Conservation (phyloP, 225 moss, liverwort and hornwort genomes). For the Bryoerythrophyllum caledonicum region DNA sequence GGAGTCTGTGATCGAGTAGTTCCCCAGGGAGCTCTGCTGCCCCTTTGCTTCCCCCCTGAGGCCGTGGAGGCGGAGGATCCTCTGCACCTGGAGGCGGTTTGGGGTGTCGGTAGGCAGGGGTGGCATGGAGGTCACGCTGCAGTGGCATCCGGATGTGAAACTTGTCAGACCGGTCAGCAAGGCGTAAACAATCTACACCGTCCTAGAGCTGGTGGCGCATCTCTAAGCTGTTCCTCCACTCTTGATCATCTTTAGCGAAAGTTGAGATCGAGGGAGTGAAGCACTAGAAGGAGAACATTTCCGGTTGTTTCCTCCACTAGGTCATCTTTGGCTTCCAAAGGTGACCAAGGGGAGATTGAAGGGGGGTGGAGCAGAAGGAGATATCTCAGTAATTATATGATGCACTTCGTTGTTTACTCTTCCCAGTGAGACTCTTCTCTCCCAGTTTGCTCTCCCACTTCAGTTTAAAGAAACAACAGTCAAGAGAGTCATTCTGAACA, state of each 20-base stretch:
- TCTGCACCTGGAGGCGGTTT: conserved; percentile 21
- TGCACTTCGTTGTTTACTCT: background rate
- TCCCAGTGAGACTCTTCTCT: background rate
- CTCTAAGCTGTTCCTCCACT: no score
- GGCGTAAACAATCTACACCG: no score
- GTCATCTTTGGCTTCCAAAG: no score
- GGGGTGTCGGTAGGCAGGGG: background rate
- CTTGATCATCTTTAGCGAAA: no score
- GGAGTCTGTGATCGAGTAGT: background rate
- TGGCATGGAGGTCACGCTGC: conserved; percentile 15
- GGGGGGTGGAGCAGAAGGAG: no score
- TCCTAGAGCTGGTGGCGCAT: no score
- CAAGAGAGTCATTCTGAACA: no score
- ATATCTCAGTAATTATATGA: no score
- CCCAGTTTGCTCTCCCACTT: background rate
- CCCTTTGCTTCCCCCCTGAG: background rate
- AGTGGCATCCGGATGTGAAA: background rate
- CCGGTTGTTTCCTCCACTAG: no score
- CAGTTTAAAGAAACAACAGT: background rate
- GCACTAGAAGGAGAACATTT: no score
- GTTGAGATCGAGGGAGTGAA: no score
- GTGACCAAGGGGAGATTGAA: no score
- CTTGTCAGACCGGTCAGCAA: background rate
- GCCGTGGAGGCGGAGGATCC: conserved; percentile 23
- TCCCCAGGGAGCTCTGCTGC: background rate